phyloP scores from a whole-genome alignment of 352 stramenopile species.

The Phytophthora kernoviae region DNA sequence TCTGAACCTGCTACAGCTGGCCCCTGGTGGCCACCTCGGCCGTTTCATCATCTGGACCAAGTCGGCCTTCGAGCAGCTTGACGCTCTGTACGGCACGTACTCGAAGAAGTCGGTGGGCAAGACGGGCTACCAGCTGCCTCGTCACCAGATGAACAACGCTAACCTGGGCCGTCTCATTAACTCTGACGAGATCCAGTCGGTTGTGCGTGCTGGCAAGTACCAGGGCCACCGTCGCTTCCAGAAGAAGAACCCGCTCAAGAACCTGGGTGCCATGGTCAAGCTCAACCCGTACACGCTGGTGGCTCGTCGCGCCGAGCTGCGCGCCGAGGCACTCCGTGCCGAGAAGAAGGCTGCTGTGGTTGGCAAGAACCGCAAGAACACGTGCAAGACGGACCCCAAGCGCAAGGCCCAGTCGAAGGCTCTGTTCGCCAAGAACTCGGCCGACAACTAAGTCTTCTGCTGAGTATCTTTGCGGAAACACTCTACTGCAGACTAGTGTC shows the following conservation, averaged over 20 bases:
- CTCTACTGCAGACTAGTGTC: slow-evolving; percentile 11
- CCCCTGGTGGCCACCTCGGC: slow-evolving; percentile 98
- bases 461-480: not conserved
- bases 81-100: slow-evolving; percentile 96
- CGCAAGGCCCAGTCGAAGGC: slow-evolving; percentile 78
- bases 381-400: slow-evolving; percentile 75
- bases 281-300: slow-evolving; percentile 97
- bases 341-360: slow-evolving; percentile 88
- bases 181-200: slow-evolving; percentile 98
- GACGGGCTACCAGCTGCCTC: slow-evolving; percentile 92
- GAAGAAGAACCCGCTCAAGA: slow-evolving; percentile 98
- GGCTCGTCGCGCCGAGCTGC: slow-evolving; percentile 89
- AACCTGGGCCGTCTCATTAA: slow-evolving; percentile 99
- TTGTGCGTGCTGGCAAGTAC: slow-evolving; percentile 95
- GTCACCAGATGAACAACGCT: slow-evolving; percentile 96
- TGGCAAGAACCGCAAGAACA: slow-evolving; percentile 87
- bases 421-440: slow-evolving; percentile 82
- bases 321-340: slow-evolving; percentile 85
- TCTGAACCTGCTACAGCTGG: slow-evolving; percentile 98
- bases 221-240: slow-evolving; percentile 88
- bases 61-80: slow-evolving; percentile 96
- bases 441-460: slow-evolving; percentile 57
- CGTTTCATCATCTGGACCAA: slow-evolving; percentile 99
- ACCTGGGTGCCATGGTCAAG: slow-evolving; percentile 95
- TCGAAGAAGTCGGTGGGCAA: slow-evolving; percentile 92